phyloP scores from a whole-genome alignment of 768 basidiomycete genomes.

The Termitomyces sp. region DNA sequence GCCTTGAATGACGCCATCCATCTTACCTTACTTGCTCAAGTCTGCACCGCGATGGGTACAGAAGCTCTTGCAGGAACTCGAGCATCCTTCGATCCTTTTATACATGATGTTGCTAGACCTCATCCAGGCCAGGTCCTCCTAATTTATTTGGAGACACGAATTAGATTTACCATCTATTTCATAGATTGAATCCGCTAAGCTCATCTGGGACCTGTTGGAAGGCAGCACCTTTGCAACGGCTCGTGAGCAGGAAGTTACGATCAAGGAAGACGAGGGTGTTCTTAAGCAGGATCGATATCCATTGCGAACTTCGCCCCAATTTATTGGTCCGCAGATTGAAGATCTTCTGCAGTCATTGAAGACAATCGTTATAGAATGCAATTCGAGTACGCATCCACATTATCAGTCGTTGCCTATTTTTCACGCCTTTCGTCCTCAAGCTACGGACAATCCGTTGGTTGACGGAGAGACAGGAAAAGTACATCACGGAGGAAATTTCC shows the following conservation, averaged over 20 bases:
- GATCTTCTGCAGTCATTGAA: constrained; percentile 64
- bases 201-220: constrained; percentile 63
- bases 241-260: constrained; percentile 67
- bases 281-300: constrained; percentile 81
- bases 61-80: constrained; percentile 77
- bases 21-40: constrained; percentile 59
- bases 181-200: constrained; percentile 65
- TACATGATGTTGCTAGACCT: constrained; percentile 68
- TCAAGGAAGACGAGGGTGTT: constrained; percentile 66
- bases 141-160: neutral
- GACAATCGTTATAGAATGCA: constrained; percentile 70
- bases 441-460: constrained; percentile 85
- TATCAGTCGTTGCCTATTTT: neutral
- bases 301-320: constrained; percentile 75
- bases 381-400: constrained; percentile 56
- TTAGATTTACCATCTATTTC: neutral
- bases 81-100: constrained; percentile 73
- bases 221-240: constrained; percentile 62
- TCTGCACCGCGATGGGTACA: constrained; percentile 77
- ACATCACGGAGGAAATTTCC: constrained; percentile 88
- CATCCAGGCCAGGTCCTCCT: constrained; percentile 69
- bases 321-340: constrained; percentile 82
- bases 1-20: constrained; percentile 71
- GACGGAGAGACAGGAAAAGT: constrained; percentile 61
- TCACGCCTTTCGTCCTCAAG: constrained; percentile 26